Percentiles rank a stretch among this genome's conserved stretches.
Conservation (phyloP, 371 early-diverging fungal genomes). For the Pancytospora philotis region DNA sequence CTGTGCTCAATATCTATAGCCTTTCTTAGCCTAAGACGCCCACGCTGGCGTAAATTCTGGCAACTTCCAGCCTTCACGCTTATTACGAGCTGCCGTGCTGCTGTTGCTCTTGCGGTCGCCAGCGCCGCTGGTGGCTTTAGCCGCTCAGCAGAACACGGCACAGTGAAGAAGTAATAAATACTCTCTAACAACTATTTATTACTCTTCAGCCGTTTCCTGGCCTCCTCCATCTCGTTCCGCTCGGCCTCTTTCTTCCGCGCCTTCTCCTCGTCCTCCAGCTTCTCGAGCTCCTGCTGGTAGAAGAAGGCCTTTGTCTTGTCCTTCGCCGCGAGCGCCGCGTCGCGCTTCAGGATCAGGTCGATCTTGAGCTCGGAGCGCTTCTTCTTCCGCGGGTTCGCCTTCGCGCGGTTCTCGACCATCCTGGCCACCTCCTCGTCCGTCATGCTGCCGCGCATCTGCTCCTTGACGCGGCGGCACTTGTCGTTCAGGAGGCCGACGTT, state of each 20-base stretch:
- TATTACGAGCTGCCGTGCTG: no score
- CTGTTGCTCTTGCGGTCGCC: no score
- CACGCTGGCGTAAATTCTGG: no score
- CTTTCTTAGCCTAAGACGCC: no score
- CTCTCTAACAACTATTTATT: no score
- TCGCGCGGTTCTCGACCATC: conserved; percentile 29
- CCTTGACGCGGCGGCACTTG: conserved; percentile 15
- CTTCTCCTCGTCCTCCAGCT: conserved; percentile 40
- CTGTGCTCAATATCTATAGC: no score
- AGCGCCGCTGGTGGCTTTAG: no score
- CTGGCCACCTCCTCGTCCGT: conserved; percentile 50
- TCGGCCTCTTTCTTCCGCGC: conserved; percentile 2
- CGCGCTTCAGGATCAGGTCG: conserved; percentile 36
- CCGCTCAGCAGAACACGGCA: no score
- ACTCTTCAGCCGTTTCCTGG: not conserved
- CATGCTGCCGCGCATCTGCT: conserved; percentile 31
- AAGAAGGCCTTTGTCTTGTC: conserved; percentile 30
- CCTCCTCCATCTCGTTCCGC: not conserved
- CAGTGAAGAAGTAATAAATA: no score
- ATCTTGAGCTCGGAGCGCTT: conserved; percentile 34
- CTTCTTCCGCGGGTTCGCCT: conserved; percentile 36
- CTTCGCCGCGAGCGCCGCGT: conserved; percentile 41
- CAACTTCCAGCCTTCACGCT: no score
- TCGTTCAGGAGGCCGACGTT: conserved; percentile 13
- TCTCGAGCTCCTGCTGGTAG: conserved; percentile 40